phyloP scores from a whole-genome alignment of 306 rosid species.

The Prosopis cineraria region DNA sequence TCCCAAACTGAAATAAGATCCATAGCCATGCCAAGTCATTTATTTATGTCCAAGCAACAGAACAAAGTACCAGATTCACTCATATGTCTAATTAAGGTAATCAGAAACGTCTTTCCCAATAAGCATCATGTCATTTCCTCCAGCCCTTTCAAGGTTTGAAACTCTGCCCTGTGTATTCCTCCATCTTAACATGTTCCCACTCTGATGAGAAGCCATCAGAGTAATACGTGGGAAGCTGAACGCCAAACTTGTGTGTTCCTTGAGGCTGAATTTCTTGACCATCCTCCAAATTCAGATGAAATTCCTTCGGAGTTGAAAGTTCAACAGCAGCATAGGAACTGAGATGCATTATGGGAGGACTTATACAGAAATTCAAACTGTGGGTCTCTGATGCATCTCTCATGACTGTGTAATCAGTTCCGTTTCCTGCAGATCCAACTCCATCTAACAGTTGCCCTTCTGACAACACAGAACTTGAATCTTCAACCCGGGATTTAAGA shows the following conservation, averaged over 20 bases:
- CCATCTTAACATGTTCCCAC: slow-evolving; percentile 82
- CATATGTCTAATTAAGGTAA: slow-evolving; percentile 21
- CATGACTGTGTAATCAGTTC: slow-evolving; percentile 37
- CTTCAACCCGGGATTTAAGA: slow-evolving; percentile 49
- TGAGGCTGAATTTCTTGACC: slow-evolving; percentile 39
- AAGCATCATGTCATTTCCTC: slow-evolving; percentile 25
- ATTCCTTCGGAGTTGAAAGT: slow-evolving; percentile 35
- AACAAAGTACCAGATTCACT: slow-evolving; percentile 25
- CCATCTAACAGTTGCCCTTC: slow-evolving; percentile 39
- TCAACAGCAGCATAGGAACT: slow-evolving; percentile 36
- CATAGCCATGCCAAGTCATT: neutral
- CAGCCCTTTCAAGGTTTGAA: slow-evolving; percentile 28
- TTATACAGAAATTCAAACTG: slow-evolving; percentile 14
- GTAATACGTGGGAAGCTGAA: slow-evolving; percentile 39
- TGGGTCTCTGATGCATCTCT: slow-evolving; percentile 13
- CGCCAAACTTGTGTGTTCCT: slow-evolving; percentile 30
- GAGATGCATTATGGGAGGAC: slow-evolving; percentile 31
- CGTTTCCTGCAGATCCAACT: slow-evolving; percentile 37
- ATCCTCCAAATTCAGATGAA: slow-evolving; percentile 35
- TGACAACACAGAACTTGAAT: slow-evolving; percentile 33
- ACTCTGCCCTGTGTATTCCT: slow-evolving; percentile 46
- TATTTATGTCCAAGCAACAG: neutral
- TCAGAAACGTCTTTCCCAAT: slow-evolving; percentile 1
- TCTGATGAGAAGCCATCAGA: slow-evolving; percentile 62
- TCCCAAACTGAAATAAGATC: neutral